Conservation (phyloP, 2,329 filamentous ascomycete species). For the Herpomyces periplanetae region DNA sequence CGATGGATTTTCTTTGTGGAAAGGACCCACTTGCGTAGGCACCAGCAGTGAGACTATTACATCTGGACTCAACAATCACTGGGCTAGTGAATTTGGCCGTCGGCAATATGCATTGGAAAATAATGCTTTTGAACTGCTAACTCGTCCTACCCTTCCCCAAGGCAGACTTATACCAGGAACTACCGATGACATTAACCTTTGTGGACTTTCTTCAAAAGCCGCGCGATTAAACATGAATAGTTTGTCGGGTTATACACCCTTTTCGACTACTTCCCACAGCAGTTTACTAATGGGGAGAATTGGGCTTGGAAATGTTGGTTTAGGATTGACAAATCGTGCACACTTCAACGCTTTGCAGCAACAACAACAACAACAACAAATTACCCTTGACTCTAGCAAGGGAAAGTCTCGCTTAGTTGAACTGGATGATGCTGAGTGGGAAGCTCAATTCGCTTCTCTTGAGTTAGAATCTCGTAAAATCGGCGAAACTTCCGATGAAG, state of each 20-base stretch:
- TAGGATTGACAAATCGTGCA: slow-evolving; percentile 3
- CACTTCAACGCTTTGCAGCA: neutral
- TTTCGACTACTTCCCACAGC: slow-evolving; percentile 13
- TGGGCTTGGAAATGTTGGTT: slow-evolving; percentile 10
- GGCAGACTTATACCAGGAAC: no score
- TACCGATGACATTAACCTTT: no score
- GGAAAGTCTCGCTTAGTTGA: slow-evolving; percentile 52
- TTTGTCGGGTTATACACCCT: slow-evolving; percentile 4
- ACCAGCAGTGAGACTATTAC: no score
- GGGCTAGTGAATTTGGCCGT: no score
- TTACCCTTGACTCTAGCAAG: no score
- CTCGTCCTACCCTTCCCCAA: no score
- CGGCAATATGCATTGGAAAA: no score
- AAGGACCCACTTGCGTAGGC: no score
- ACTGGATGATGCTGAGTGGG: slow-evolving; percentile 68
- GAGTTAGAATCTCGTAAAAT: slow-evolving; percentile 21
- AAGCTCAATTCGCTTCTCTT: slow-evolving; percentile 72
- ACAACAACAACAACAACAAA: slow-evolving; percentile 10
- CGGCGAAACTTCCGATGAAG: slow-evolving; percentile 13
- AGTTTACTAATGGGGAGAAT: slow-evolving; percentile 8
- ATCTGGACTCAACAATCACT: no score
- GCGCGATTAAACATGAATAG: slow-evolving; percentile 1
- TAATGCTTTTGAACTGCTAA: no score
- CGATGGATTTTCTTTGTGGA: no score
- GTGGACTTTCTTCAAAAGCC: no score